Conservation (phyloP, 2,329 filamentous ascomycete species). For the Sclerotinia sclerotiorum region DNA sequence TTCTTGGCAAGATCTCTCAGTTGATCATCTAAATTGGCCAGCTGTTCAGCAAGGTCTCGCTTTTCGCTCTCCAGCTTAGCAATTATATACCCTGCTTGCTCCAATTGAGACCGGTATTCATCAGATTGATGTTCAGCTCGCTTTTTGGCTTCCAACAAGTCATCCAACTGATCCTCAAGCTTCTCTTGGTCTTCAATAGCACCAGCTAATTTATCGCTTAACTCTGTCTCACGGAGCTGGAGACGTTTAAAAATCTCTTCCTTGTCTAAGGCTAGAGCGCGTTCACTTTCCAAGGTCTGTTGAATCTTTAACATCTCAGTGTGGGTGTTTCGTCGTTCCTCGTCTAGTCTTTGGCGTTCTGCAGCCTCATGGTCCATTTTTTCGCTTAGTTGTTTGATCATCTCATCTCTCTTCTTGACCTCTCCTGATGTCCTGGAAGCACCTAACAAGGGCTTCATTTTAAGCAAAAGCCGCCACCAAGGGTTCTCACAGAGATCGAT, state of each 20-base stretch:
- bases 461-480: constrained; percentile 94
- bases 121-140: constrained; percentile 83
- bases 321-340: constrained; percentile 85
- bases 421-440: constrained; percentile 89
- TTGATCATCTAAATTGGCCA: constrained; percentile 68
- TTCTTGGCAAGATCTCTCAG: constrained; percentile 68
- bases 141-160: constrained; percentile 84
- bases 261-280: constrained; percentile 93
- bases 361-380: constrained; percentile 76
- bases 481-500: constrained; percentile 86
- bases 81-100: constrained; percentile 89
- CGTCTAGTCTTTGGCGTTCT: constrained; percentile 78
- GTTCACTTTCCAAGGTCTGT: constrained; percentile 91
- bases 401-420: constrained; percentile 91
- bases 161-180: constrained; percentile 90
- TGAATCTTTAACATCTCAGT: constrained; percentile 86
- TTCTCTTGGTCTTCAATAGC: constrained; percentile 93
- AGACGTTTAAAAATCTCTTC: constrained; percentile 99
- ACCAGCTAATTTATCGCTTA: constrained; percentile 88
- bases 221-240: constrained; percentile 84
- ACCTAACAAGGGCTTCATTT: constrained; percentile 93
- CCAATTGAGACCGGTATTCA: constrained; percentile 74
- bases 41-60: constrained; percentile 64
- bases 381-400: constrained; percentile 82
- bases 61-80: constrained; percentile 85